Evolutionary conservation across 2,329 filamentous ascomycete genomes (phyloP).

Genomic region (Pyrenophora teres): DNA sequence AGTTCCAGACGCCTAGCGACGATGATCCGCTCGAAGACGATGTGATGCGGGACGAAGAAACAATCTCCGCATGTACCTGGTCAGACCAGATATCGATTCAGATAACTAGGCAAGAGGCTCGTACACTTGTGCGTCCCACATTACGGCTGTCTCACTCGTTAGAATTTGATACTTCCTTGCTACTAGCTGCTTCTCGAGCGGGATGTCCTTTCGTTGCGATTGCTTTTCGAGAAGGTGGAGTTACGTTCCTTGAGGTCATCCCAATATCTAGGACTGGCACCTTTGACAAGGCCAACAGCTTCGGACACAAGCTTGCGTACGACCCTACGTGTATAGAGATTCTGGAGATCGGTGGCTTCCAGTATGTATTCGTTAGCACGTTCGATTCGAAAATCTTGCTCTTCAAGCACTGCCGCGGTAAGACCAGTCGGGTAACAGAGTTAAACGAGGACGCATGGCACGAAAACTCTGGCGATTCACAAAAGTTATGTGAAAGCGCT

Average conservation of each 20-base stretch:
- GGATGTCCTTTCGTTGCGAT: constrained; percentile 24
- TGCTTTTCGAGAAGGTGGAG: constrained; percentile 23
- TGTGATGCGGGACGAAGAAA: constrained; percentile 38
- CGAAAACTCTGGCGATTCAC: constrained; percentile 4
- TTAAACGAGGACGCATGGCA: constrained; percentile 14
- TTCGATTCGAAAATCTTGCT: constrained; percentile 31
- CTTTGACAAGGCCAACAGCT: constrained; percentile 14
- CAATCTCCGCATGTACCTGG: constrained; percentile 35
- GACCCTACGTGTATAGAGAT: constrained; percentile 45
- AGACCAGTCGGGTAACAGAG: constrained; percentile 10
- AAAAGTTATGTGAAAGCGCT: constrained; percentile 39
- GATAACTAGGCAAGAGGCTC: constrained; percentile 33
- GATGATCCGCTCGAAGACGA: constrained; percentile 29
- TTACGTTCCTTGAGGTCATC: constrained; percentile 30
- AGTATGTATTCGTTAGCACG: constrained; percentile 38
- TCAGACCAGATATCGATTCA: constrained; percentile 34
- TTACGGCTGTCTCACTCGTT: constrained; percentile 23
- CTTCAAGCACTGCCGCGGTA: constrained; percentile 17
- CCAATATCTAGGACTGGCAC: constrained; percentile 21
- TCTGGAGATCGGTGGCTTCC: constrained; percentile 21
- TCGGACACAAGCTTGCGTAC: constrained; percentile 21
- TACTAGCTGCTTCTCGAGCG: constrained; percentile 28
- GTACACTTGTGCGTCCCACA: constrained; percentile 27
- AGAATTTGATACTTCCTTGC: constrained; percentile 21
- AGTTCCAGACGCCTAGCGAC: constrained; percentile 27